These are phyloP conservation scores for Claviceps sp. DNA, from an alignment of 2,329 filamentous ascomycete genomes.

Conservation along the genomic window DNA sequence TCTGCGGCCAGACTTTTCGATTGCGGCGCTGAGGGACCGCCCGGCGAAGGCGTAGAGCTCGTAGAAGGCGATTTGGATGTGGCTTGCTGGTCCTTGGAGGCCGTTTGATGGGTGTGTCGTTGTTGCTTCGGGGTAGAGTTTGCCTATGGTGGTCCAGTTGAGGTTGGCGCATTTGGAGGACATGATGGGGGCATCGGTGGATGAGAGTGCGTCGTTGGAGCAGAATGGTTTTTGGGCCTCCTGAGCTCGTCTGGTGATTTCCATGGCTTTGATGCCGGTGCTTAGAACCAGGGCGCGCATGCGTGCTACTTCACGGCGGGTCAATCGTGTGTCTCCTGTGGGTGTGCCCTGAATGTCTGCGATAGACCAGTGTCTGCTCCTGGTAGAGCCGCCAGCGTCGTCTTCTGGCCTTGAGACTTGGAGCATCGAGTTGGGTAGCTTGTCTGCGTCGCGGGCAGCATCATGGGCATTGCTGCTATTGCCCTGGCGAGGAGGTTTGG, in stretches of 20 bases:
- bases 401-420: constrained; percentile 14
- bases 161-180: constrained; percentile 11
- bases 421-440: constrained; percentile 21
- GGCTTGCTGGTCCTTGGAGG: constrained; percentile 9
- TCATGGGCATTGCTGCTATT: constrained; percentile 11
- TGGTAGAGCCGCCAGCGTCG: constrained; percentile 10
- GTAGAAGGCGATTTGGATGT: constrained; percentile 20
- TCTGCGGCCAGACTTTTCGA: constrained; percentile 33
- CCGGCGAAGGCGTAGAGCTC: constrained; percentile 40
- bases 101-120: constrained; percentile 13
- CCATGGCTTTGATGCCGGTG: constrained; percentile 80
- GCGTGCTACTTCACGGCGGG: constrained; percentile 66
- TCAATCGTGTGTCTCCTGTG: constrained; percentile 28
- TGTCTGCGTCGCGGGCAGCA: constrained; percentile 19
- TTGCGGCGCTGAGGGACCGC: constrained; percentile 34
- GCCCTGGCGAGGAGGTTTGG: not conserved
- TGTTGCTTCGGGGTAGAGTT: constrained; percentile 23
- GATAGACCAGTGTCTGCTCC: constrained; percentile 37
- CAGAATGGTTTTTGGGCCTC: constrained; percentile 26
- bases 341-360: constrained; percentile 25
- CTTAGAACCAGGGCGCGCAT: constrained; percentile 63
- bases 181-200: constrained; percentile 10
- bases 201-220: constrained; percentile 8
- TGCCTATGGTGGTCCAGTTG: constrained; percentile 31
- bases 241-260: constrained; percentile 56